These are phyloP conservation scores for Aspergillus steynii DNA, from an alignment of 495 filamentous ascomycete genomes.

Conservation along the genomic window DNA sequence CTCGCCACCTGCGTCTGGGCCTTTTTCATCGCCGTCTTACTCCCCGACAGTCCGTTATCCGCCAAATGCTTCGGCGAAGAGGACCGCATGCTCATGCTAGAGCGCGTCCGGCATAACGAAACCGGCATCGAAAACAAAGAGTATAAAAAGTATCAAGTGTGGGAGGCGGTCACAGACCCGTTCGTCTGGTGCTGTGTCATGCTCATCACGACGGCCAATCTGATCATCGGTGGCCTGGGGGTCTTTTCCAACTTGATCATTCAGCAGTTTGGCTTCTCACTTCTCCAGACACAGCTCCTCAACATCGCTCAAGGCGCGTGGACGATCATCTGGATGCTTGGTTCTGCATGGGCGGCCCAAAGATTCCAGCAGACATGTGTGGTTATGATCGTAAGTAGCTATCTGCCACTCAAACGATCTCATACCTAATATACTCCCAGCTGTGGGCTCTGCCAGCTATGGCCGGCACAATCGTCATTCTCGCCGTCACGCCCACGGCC, in stretches of 20 bases:
- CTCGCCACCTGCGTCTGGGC: constrained; percentile 35
- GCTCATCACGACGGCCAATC: constrained; percentile 17
- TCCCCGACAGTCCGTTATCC: constrained; percentile 50
- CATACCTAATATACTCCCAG: neutral
- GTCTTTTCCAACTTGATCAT: constrained; percentile 39
- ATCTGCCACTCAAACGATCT: no score
- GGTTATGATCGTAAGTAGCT: constrained; percentile 14
- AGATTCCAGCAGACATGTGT: constrained; percentile 22
- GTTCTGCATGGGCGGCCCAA: constrained; percentile 14
- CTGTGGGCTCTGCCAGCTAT: constrained; percentile 18
- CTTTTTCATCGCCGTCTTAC: constrained; percentile 35
- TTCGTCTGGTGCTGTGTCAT: constrained; percentile 30
- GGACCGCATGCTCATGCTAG: constrained; percentile 48
- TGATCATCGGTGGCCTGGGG: constrained; percentile 29
- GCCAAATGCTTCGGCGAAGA: constrained; percentile 43
- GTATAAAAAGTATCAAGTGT: constrained; percentile 53
- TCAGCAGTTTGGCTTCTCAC: constrained; percentile 30
- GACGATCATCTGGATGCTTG: constrained; percentile 25
- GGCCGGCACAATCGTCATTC: constrained; percentile 22
- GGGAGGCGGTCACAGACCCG: constrained; percentile 45
- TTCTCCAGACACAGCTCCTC: constrained; percentile 32
- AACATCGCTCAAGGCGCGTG: constrained; percentile 25
- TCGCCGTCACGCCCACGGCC: constrained; percentile 17
- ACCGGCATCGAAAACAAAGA: constrained; percentile 55
- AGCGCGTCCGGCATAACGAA: constrained; percentile 54